Evolutionary conservation across 169 alveolate genomes (phyloP).

Genomic region (Babesia bovis): DNA sequence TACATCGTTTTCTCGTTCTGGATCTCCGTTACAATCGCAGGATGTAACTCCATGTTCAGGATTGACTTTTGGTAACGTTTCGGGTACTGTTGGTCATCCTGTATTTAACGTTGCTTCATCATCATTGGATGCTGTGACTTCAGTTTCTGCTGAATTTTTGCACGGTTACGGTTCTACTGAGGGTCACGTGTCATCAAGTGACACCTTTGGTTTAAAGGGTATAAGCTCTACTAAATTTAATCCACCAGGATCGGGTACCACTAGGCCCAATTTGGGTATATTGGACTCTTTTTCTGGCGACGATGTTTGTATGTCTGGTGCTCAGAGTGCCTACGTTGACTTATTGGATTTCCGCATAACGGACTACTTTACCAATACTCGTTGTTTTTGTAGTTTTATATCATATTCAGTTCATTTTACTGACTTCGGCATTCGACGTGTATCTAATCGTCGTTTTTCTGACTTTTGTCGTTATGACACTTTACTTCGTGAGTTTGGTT

Average conservation of each 20-base stretch:
- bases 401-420: conserved; percentile 34
- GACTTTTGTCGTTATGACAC: conserved; percentile 14
- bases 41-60: too few relatives aligned
- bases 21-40: not conserved
- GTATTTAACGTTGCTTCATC: not conserved
- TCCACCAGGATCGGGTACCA: not conserved
- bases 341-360: conserved; percentile 18
- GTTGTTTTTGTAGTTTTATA: conserved; percentile 17
- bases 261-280: not conserved
- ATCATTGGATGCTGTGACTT: not conserved
- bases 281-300: not conserved
- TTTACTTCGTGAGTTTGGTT: conserved; percentile 20
- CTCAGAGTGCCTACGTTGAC: not conserved
- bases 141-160: too few relatives aligned
- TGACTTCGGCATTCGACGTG: conserved; percentile 32
- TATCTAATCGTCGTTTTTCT: conserved; percentile 28
- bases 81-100: not conserved
- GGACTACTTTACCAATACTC: conserved; percentile 29
- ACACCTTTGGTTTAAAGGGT: too few relatives aligned
- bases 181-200: too few relatives aligned
- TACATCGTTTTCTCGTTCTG: not conserved
- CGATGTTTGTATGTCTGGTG: not conserved
- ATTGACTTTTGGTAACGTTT: not conserved
- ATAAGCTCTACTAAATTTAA: too few relatives aligned
- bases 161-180: too few relatives aligned